phyloP scores from a whole-genome alignment of 2,329 filamentous ascomycete genomes.

The Lithohypha guttulata region DNA sequence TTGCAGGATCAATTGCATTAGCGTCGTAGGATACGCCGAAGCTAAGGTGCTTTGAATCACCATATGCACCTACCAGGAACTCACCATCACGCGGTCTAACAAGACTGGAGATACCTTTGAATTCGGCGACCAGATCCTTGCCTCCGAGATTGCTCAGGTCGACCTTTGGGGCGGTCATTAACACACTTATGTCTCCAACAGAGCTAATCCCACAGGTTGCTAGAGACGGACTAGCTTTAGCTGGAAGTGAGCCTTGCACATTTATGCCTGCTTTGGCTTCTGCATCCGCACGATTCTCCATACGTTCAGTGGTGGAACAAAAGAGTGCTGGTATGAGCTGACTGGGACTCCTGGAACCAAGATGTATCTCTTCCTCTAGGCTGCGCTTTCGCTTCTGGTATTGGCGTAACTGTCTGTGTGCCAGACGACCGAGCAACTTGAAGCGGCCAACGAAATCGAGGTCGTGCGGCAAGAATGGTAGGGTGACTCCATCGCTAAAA shows the following conservation, averaged over 20 bases:
- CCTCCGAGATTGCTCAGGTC: slow-evolving; percentile 7
- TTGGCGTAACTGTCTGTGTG: slow-evolving; percentile 16
- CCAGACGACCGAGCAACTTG: slow-evolving; percentile 16
- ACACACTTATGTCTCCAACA: slow-evolving; percentile 14
- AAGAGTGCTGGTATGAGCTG: slow-evolving; percentile 17
- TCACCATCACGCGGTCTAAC: slow-evolving; percentile 19
- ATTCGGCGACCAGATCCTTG: slow-evolving; percentile 13
- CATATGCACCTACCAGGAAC: slow-evolving; percentile 17
- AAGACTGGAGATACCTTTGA: slow-evolving; percentile 13
- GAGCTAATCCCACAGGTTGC: slow-evolving; percentile 20
- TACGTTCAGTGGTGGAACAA: slow-evolving; percentile 15
- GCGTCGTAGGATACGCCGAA: slow-evolving; percentile 17
- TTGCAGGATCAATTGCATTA: slow-evolving; percentile 16
- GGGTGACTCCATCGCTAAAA: slow-evolving; percentile 19
- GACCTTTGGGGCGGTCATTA: slow-evolving; percentile 14
- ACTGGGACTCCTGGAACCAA: slow-evolving; percentile 16
- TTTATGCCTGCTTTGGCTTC: slow-evolving; percentile 12
- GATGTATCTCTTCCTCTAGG: slow-evolving; percentile 11
- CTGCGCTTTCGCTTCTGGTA: slow-evolving; percentile 18
- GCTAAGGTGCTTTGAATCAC: slow-evolving; percentile 12
- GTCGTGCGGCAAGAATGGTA: slow-evolving; percentile 16
- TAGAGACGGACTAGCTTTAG: slow-evolving; percentile 2
- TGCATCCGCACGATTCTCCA: slow-evolving; percentile 9
- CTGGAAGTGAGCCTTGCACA: slow-evolving; percentile 16
- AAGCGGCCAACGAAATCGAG: slow-evolving; percentile 15